phyloP scores from a whole-genome alignment of 2,329 filamentous ascomycete species.

The Plectosphaerella plurivora region DNA sequence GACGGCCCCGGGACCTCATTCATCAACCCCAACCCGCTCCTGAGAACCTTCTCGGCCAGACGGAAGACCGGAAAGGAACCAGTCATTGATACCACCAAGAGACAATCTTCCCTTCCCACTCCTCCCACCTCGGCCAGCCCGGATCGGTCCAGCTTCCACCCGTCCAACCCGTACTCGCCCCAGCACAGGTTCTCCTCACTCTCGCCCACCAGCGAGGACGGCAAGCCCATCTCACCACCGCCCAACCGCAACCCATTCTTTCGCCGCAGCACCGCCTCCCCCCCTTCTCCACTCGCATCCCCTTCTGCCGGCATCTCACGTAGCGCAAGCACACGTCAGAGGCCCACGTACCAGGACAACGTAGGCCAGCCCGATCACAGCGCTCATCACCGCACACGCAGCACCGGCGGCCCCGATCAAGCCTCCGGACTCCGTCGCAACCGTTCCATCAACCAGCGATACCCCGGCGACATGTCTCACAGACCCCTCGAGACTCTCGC shows the following conservation, averaged over 20 bases:
- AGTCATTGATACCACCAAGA: constrained; percentile 1
- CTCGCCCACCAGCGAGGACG: constrained; percentile 10
- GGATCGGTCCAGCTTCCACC: constrained; percentile 38
- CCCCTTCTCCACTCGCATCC: constrained; percentile 1
- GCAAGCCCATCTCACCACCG: not conserved
- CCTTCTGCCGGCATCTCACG: constrained; percentile 9
- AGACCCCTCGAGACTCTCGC: constrained; percentile 64
- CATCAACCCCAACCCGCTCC: constrained; percentile 26
- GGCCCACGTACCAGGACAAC: not conserved
- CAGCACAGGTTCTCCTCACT: constrained; percentile 22
- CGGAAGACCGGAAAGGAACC: constrained; percentile 13
- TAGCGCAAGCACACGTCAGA: constrained; percentile 11
- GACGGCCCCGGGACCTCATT: constrained; percentile 60
- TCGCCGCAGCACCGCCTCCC: constrained; percentile 10
- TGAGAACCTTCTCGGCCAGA: constrained; percentile 15
- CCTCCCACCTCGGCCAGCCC: constrained; percentile 53
- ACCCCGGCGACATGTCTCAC: constrained; percentile 59
- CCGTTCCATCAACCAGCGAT: constrained; percentile 52
- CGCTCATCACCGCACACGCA: constrained; percentile 15
- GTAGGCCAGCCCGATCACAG: not conserved
- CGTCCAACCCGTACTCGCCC: constrained; percentile 36
- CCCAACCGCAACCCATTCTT: not conserved
- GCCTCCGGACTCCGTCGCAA: constrained; percentile 14
- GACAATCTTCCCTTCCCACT: constrained; percentile 27
- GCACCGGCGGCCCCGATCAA: constrained; percentile 12